Evolutionary conservation across 2,329 filamentous ascomycete genomes (phyloP).

Genomic region (Colletotrichum abscissum): DNA sequence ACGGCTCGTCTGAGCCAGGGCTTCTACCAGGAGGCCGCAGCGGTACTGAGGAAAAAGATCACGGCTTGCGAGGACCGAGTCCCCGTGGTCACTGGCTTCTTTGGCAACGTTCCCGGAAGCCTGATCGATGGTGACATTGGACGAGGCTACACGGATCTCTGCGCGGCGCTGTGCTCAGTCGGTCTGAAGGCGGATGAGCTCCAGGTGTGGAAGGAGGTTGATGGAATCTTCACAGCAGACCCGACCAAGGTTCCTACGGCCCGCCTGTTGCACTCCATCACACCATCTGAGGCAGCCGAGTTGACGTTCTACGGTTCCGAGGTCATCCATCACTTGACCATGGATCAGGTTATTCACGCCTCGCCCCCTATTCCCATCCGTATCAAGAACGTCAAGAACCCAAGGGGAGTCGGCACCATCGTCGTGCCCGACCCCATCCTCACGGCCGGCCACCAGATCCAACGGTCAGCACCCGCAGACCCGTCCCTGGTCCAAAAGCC

Average conservation of each 20-base stretch:
- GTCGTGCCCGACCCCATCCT: slow-evolving; percentile 80
- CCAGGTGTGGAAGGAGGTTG: slow-evolving; percentile 99
- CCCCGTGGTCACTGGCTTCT: slow-evolving; percentile 91
- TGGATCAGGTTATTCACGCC: slow-evolving; percentile 95
- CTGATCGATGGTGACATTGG: slow-evolving; percentile 90
- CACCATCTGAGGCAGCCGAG: slow-evolving; percentile 93
- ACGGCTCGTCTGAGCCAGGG: slow-evolving; percentile 69
- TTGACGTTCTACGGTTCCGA: slow-evolving; percentile 95
- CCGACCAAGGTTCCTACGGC: slow-evolving; percentile 94
- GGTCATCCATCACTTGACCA: slow-evolving; percentile 98
- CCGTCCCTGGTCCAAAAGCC: slow-evolving; percentile 64
- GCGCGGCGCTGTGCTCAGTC: slow-evolving; percentile 90
- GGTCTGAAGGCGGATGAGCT: slow-evolving; percentile 88
- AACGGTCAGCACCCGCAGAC: slow-evolving; percentile 58
- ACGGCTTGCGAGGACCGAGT: slow-evolving; percentile 73
- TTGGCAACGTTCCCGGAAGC: slow-evolving; percentile 91
- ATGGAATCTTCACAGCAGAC: slow-evolving; percentile 89
- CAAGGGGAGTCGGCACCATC: slow-evolving; percentile 80
- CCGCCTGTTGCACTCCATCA: slow-evolving; percentile 87
- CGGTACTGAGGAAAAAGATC: slow-evolving; percentile 72
- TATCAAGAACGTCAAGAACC: slow-evolving; percentile 94
- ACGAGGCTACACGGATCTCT: slow-evolving; percentile 95
- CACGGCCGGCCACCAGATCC: slow-evolving; percentile 68
- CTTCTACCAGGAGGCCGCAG: slow-evolving; percentile 77
- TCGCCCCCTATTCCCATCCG: slow-evolving; percentile 82